Percentiles rank a stretch among this genome's conserved stretches.
Conservation (phyloP, 1,284 basidiomycete genomes). For the Fomitopsis pinicola region DNA sequence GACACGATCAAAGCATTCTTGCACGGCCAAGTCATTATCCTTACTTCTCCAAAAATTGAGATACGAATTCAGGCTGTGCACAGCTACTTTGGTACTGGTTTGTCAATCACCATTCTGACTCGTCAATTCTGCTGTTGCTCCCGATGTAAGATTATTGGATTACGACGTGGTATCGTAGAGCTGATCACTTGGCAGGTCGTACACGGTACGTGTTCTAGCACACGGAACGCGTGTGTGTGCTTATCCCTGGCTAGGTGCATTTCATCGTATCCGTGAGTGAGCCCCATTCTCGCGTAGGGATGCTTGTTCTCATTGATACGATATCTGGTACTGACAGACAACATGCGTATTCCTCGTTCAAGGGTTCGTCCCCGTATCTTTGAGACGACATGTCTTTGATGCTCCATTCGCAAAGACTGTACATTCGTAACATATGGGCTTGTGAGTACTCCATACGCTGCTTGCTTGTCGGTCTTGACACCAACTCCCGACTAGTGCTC, state of each 20-base stretch:
- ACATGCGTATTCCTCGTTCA: not conserved
- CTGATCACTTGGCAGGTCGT: not conserved
- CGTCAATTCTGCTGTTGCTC: not conserved
- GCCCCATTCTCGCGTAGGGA: not conserved
- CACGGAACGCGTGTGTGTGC: not conserved
- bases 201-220: not conserved
- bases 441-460: not conserved
- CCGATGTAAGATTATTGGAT: not conserved
- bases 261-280: slow-evolving; percentile 2
- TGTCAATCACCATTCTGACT: not conserved
- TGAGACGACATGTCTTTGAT: not conserved
- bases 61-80: not conserved
- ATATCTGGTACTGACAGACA: not conserved
- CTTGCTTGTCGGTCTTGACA: not conserved
- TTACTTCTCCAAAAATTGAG: not conserved
- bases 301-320: no score
- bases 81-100: slow-evolving; percentile 6
- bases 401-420: not conserved
- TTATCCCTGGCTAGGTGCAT: not conserved
- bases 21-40: not conserved
- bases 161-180: no score
- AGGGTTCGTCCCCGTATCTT: not conserved
- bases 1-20: slow-evolving; percentile 4
- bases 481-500: not conserved
- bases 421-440: slow-evolving; percentile 4